Conservation (phyloP, 495 filamentous ascomycete genomes). For the Aspergillus campestris region DNA sequence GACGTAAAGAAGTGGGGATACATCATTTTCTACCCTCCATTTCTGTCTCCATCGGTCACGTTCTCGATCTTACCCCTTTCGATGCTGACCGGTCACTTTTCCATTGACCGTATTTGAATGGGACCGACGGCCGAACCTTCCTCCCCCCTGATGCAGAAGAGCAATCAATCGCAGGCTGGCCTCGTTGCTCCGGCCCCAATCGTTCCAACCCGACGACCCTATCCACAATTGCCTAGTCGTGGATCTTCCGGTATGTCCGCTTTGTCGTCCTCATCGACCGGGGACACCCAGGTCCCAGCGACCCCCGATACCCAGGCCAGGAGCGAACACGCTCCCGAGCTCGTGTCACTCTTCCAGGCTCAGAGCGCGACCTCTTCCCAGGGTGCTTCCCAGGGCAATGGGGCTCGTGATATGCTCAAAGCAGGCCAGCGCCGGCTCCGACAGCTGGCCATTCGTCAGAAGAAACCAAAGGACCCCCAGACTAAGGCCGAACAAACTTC, state of each 20-base stretch:
- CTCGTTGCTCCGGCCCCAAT: constrained; percentile 35
- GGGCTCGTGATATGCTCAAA: constrained; percentile 24
- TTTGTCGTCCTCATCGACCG: constrained; percentile 11
- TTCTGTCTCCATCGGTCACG: neutral
- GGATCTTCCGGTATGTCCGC: constrained; percentile 24
- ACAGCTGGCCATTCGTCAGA: constrained; percentile 32
- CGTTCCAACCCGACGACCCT: constrained; percentile 31
- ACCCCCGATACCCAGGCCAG: constrained; percentile 17
- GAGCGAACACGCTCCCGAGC: constrained; percentile 28
- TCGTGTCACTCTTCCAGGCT: constrained; percentile 32
- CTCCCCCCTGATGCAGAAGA: constrained; percentile 24
- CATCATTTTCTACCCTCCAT: neutral
- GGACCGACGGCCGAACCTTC: constrained; percentile 7
- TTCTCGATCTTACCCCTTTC: neutral
- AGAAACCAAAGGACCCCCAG: constrained; percentile 19
- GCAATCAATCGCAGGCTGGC: constrained; percentile 19
- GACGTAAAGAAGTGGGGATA: too few relatives aligned
- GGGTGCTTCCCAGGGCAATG: constrained; percentile 5
- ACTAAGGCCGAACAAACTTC: constrained; percentile 22
- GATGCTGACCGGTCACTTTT: constrained; percentile 5
- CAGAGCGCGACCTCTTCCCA: constrained; percentile 14
- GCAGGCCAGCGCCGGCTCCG: constrained; percentile 36
- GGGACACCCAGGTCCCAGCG: constrained; percentile 10
- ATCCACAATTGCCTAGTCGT: constrained; percentile 20
- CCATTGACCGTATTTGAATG: constrained; percentile 11